Evolutionary conservation across 2,329 filamentous ascomycete genomes (phyloP).

Genomic region (Colletotrichum costaricense): DNA sequence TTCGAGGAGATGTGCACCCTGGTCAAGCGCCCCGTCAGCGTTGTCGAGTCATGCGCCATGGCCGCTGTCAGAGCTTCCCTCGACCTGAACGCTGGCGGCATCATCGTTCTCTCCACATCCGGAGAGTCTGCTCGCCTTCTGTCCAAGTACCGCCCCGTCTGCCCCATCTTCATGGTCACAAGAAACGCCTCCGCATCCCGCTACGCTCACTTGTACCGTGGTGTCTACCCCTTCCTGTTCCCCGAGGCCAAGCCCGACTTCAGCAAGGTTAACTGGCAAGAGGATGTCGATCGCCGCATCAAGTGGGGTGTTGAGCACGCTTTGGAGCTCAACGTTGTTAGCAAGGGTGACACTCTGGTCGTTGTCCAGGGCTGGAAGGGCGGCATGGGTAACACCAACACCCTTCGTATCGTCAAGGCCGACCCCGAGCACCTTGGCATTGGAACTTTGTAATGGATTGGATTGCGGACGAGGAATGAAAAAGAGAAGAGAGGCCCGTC

Average conservation of each 20-base stretch:
- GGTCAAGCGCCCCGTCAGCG: constrained; percentile 84
- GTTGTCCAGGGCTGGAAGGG: constrained; percentile 93
- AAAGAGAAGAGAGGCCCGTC: constrained; percentile 10
- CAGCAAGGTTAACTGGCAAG: constrained; percentile 92
- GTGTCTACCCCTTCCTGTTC: constrained; percentile 98
- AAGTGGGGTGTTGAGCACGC: constrained; percentile 96
- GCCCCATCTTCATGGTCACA: constrained; percentile 99
- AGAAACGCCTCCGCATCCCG: constrained; percentile 85
- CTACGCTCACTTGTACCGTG: constrained; percentile 95
- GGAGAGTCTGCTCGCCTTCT: constrained; percentile 94
- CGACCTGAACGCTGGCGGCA: constrained; percentile 95
- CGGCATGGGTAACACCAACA: constrained; percentile 93
- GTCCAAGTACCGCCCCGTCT: constrained; percentile 98
- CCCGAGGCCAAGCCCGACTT: constrained; percentile 95
- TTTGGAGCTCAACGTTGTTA: constrained; percentile 82
- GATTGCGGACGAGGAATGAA: background rate
- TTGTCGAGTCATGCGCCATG: constrained; percentile 96
- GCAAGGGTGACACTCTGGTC: constrained; percentile 78
- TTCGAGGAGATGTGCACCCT: constrained; percentile 95
- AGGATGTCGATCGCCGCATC: constrained; percentile 96
- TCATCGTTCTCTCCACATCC: constrained; percentile 95
- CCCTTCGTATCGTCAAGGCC: constrained; percentile 73
- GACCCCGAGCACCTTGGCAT: constrained; percentile 69
- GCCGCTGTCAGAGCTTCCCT: constrained; percentile 94
- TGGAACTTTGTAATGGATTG: constrained; percentile 51